Conservation (phyloP, 352 stramenopile species). For the Pilasporangium apinafurcum region DNA sequence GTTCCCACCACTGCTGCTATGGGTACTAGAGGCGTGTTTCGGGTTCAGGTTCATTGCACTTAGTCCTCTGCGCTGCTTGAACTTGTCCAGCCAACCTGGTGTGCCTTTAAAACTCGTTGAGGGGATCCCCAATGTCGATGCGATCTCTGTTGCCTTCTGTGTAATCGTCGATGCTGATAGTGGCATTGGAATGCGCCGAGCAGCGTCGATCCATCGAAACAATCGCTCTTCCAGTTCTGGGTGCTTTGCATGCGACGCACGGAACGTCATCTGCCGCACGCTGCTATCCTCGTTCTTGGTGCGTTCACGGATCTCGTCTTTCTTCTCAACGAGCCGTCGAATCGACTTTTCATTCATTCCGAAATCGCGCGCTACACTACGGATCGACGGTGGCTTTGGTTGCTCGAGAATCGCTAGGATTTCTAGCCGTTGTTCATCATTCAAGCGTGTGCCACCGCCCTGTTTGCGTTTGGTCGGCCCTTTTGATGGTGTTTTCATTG, state of each 20-base stretch:
- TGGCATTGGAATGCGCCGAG: constrained; percentile 1
- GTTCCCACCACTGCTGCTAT: too few relatives aligned
- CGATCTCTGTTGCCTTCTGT: constrained; percentile 4
- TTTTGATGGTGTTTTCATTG: too few relatives aligned
- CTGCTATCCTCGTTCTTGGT: constrained; percentile 5
- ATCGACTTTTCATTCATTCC: constrained; percentile 7
- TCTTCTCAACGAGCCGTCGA: constrained; percentile 7
- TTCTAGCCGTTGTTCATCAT: constrained; percentile 8
- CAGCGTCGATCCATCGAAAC: constrained; percentile 5
- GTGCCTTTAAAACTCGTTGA: constrained; percentile 6
- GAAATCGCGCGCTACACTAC: constrained; percentile 5
- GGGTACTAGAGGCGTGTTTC: too few relatives aligned
- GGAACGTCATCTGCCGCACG: constrained; percentile 6
- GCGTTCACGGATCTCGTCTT: constrained; percentile 7
- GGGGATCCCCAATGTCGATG: constrained; percentile 5
- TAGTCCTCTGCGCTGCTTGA: too few relatives aligned
- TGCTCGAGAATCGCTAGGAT: constrained; percentile 6
- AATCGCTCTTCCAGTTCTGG: constrained; percentile 6
- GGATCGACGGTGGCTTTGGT: constrained; percentile 4
- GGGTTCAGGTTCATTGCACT: too few relatives aligned
- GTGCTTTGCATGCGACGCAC: constrained; percentile 3
- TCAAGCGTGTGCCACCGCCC: constrained; percentile 5
- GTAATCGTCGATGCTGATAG: constrained; percentile 5
- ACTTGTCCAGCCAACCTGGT: constrained; percentile 7
- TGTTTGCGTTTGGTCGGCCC: constrained; percentile 12